These are phyloP conservation scores for Naganishia kalamii DNA, from an alignment of 768 basidiomycete genomes.

Conservation along the genomic window DNA sequence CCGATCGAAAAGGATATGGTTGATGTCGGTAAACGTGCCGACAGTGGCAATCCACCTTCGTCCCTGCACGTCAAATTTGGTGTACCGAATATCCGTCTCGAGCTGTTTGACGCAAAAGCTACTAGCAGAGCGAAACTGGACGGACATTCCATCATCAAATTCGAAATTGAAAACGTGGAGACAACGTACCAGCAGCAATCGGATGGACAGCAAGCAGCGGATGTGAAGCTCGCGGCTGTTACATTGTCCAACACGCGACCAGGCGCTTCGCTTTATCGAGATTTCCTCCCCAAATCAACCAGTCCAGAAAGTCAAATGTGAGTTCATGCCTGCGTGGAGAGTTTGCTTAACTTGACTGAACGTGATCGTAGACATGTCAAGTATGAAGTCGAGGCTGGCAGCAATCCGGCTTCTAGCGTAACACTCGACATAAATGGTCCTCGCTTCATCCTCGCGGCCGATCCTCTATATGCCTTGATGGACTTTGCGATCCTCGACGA, in stretches of 20 bases:
- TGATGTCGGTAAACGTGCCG: background rate
- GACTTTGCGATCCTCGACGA: constrained; percentile 62
- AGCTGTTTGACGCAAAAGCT: constrained; percentile 71
- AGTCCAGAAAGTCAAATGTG: constrained; percentile 76
- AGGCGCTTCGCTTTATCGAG: constrained; percentile 76
- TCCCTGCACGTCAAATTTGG: constrained; percentile 67
- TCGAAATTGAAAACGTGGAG: constrained; percentile 71
- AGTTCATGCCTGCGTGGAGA: constrained; percentile 10
- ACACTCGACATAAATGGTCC: constrained; percentile 88
- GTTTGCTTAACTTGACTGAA: background rate
- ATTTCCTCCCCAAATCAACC: constrained; percentile 86
- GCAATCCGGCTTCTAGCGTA: constrained; percentile 58
- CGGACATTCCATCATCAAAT: constrained; percentile 74
- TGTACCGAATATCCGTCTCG: constrained; percentile 67
- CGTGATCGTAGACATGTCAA: constrained; percentile 50
- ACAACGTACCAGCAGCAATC: constrained; percentile 74
- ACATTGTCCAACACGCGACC: constrained; percentile 82
- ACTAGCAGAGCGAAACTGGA: constrained; percentile 57
- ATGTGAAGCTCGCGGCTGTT: constrained; percentile 80
- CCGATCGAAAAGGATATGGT: background rate
- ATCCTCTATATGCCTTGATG: constrained; percentile 81
- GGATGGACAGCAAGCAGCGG: constrained; percentile 77
- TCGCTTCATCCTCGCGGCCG: constrained; percentile 81
- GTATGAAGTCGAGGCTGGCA: constrained; percentile 67
- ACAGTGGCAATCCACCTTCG: constrained; percentile 35